A percentile compares a stretch with the other conserved stretches of the same genome.
These are phyloP conservation scores for Epipyxis sp. DNA, from an alignment of 108 stramenopile genomes.

Conservation along the genomic window DNA sequence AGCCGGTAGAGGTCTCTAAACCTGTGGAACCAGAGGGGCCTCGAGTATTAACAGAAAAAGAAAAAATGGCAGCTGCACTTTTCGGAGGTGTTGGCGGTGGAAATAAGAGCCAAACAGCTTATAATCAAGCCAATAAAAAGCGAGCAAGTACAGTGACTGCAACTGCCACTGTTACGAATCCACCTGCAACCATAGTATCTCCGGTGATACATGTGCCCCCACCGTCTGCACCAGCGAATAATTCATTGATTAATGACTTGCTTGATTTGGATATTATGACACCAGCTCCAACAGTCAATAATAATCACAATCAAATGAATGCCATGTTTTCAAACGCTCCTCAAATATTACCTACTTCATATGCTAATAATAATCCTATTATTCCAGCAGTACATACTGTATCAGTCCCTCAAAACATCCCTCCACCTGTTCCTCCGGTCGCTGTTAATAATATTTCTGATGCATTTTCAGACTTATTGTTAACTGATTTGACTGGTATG, in stretches of 20 bases:
- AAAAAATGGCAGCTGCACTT: conserved; percentile 85
- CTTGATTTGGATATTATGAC: conserved; percentile 45
- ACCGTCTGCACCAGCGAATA: background rate
- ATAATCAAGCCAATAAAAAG: no score
- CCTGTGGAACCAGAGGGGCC: conserved; percentile 55
- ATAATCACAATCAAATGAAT: no score
- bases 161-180: conserved; percentile 29
- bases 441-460: conserved; percentile 37
- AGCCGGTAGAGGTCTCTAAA: conserved; percentile 52
- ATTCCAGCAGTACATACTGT: background rate
- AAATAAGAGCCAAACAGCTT: conserved; percentile 41
- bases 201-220: background rate
- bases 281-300: no score
- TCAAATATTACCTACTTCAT: background rate
- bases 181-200: conserved; percentile 45
- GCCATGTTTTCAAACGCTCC: no score
- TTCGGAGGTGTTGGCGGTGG: conserved; percentile 81
- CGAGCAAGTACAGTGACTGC: background rate
- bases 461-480: conserved; percentile 70
- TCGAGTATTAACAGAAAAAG: conserved; percentile 79
- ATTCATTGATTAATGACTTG: conserved; percentile 40
- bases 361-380: background rate
- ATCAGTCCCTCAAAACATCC: background rate
- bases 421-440: background rate
- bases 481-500: conserved; percentile 61